Conservation (phyloP, 345 rosid species). For the Citrus sp. region DNA sequence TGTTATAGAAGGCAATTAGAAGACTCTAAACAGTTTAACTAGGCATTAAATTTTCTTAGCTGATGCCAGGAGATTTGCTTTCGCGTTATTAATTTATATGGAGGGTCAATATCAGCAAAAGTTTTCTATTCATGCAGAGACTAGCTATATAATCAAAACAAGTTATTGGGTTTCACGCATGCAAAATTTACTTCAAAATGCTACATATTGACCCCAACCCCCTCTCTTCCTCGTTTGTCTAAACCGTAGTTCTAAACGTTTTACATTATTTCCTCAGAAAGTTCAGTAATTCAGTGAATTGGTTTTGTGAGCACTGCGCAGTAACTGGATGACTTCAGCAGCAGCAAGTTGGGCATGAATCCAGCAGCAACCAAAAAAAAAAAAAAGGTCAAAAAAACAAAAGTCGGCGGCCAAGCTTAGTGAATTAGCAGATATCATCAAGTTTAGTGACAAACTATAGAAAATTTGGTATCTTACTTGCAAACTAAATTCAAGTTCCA, state of each 20-base stretch:
- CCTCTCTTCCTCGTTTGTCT: neutral
- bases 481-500: neutral
- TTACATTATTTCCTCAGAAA: too few species aligned
- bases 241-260: too few species aligned
- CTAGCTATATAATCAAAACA: neutral
- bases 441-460: neutral
- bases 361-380: too few species aligned
- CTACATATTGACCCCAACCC: too few species aligned
- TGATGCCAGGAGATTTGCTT: neutral
- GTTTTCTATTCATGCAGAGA: neutral
- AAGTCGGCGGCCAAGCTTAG: neutral
- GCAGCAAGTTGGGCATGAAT: too few species aligned
- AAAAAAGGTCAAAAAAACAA: too few species aligned
- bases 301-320: too few species aligned
- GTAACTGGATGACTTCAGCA: too few species aligned
- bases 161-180: neutral
- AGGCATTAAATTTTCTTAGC: neutral
- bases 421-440: neutral
- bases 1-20: constrained; percentile 18
- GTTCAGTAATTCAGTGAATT: too few species aligned
- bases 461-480: neutral
- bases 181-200: neutral
- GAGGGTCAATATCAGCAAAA: neutral
- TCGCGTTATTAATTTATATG: neutral
- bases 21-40: neutral